Base-by-base conservation (phyloP, 2,329 filamentous ascomycete genomes). In the Cladophialophora exuberans region DNA sequence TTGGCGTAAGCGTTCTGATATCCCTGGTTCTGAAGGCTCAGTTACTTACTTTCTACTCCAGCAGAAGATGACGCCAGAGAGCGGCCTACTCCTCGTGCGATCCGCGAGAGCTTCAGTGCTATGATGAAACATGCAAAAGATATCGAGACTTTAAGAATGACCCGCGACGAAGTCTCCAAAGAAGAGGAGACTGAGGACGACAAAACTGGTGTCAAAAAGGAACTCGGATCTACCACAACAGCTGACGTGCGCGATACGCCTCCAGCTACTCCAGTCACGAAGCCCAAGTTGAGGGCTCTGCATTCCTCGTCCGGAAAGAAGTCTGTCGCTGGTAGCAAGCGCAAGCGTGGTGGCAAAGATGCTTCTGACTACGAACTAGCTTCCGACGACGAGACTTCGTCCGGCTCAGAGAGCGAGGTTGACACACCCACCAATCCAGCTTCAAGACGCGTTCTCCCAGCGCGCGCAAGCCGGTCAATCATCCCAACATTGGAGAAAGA, bases 1-100 rank as follows among this genome's bases (percentile, higher is more conserved):
- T 13, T 51, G 48, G 48, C 36, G 48, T 51, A 43, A 41, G 38
- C n/a, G n/a, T n/a, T n/a, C n/a, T n/a, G n/a, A n/a, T 33, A 4
- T 7, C 26, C 2, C 23, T n/a, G 23, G n/a, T 45, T 26, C n/a
- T 20, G 25, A 2, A 28, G 4, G 13, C 11, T 13, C 42, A 3
- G 13, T n/a, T 31, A 30, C 25, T 45, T 6, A 45, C 25, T n/a
- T 45, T 31, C 13, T 6, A 18, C 42, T 31, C 10, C 20, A 45
- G 42, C 42, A 22, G 26, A 11, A 6, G 42, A 30, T 18, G 42
- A 31, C 10, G 42, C 20, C 13, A 17, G 26, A 6, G n/a, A 6
- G 2, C 26, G 20, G n/a, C 42, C 42, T 4, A 45, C 13, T 45
- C 17, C 6, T 18, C 42, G 42, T n/a, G 26, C 20, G 6, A n/a